A percentile compares a stretch with the other conserved stretches of the same genome.
These are phyloP conservation scores for Pestalotiopsis sp. DNA, from an alignment of 2,329 filamentous ascomycete genomes.

Conservation along the genomic window DNA sequence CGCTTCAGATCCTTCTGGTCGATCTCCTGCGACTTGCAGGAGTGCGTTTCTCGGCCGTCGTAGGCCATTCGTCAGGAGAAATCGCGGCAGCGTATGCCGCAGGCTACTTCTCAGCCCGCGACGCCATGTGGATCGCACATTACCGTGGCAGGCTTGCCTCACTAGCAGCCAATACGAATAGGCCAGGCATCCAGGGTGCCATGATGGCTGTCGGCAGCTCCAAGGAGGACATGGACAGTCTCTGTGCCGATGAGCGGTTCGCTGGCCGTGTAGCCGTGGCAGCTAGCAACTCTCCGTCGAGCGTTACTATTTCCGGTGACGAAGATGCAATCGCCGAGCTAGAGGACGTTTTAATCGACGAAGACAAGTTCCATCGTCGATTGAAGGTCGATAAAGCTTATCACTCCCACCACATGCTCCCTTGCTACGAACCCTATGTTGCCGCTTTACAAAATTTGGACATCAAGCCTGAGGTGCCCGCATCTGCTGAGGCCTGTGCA, in stretches of 20 bases:
- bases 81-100: constrained; percentile 28
- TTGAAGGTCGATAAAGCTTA: constrained; percentile 18
- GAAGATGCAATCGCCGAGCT: constrained; percentile 17
- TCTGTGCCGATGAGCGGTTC: constrained; percentile 9
- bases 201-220: constrained; percentile 47
- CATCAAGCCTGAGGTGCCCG: background rate
- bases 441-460: constrained; percentile 7
- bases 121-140: constrained; percentile 34
- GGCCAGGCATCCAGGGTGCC: constrained; percentile 27
- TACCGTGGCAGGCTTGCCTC: constrained; percentile 33
- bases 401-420: constrained; percentile 21
- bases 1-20: constrained; percentile 40
- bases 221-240: constrained; percentile 7
- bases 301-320: constrained; percentile 21
- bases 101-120: constrained; percentile 21
- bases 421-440: constrained; percentile 15
- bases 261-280: constrained; percentile 13
- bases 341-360: constrained; percentile 10
- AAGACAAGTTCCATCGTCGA: constrained; percentile 2
- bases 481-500: background rate
- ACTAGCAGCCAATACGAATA: constrained; percentile 15
- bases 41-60: constrained; percentile 26
- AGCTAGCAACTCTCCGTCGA: constrained; percentile 19
- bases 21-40: constrained; percentile 31
- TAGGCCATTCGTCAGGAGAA: constrained; percentile 32